Evolutionary conservation across 1,284 basidiomycete species (phyloP), one percentile per base, ranked within the genome.

Genomic region (Ganoderma sp.): DNA sequence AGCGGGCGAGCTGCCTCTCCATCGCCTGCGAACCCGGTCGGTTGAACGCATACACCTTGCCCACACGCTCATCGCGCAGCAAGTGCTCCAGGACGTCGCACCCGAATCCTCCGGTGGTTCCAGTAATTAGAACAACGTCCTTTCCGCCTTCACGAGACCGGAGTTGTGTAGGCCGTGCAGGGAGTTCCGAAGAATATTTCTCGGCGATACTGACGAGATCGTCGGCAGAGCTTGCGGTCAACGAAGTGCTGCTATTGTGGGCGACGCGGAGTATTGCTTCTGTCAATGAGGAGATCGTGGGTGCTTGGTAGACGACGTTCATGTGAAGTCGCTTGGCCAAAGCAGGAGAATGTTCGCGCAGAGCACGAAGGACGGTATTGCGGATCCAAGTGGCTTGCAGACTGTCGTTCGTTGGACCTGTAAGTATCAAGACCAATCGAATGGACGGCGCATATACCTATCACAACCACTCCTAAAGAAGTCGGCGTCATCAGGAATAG

Each of bases 391-490:
- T 79, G 2, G 80, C 78, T 65, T 78, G 77, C 43, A 81, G 69
- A 67, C 79, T 80, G 22, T 37, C 28, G 19, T 41, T 14, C 12
- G n/a, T 41, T 15, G 14, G 39, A 25, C 14, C 22, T 0, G 17
- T 58, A 0, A n/a, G 56, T 19, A 17, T 25, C 58, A 43, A 50
- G 22, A 5, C n/a, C 2, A 22, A 34, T n/a, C 41, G 0, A 22
- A 39, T 37, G 42, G 1, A 32, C 14, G 34, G n/a, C 22, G 12
- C 22, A 37, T 39, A 54, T 43, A 83, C 83, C 83, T 84, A 67
- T 85, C 83, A 57, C 82, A 82, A 19, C 84, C 84, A 64, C 74
- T 70, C 43, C 81, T 76, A 73, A 85, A 85, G 19, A 85, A 69
- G 71, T 85, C 83, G 54, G 78, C 81, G 48, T 80, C 76, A 56